Evolutionary conservation across 495 filamentous ascomycete species (phyloP), one percentile per base, ranked within the genome.

Genomic region (Immersiella caudata): DNA sequence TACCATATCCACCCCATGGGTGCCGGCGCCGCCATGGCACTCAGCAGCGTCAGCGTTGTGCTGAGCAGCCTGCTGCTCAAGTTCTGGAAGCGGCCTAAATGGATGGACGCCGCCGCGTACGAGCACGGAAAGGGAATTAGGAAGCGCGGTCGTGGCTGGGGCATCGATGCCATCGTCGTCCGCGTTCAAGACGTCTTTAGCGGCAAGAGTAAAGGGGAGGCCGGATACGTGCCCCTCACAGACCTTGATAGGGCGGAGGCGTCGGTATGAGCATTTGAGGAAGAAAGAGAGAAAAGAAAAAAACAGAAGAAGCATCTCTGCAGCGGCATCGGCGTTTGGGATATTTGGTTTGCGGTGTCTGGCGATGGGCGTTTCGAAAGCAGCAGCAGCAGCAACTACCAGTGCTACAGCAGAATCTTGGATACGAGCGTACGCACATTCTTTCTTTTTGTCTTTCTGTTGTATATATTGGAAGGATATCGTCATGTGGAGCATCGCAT

Each of bases 11-110:
- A 95, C 65, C 95, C 95, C 12, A 94, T 97, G 91, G 93, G 92
- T 33, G 96, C 95, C 8, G 94, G 93, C 18, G 92, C 89, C 2
- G 96, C 96, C 21, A 99, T 99, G 95, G 96, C 94, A 6, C 85
- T 84, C 50, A 93, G 90, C 49, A 94, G 91, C 68, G 91, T 98
- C 33, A 94, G 90, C 61, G 95, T 99, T 8, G 94, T 98, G 0
- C 83, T 87, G 8, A 94, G 91, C 72, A 92, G 88, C 73, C 78
- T 98, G 56, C 81, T 94, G 36, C 80, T 99, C 58, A 97, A 92
- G 73, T 90, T 90, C 69, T 99, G 95, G 95, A 86, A 80, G 63
- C 83, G 95, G 18, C 95, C 95, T 2, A 73, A 77, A 12, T 99
- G 94, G 94, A 96, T 98, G 95, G 85, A 90, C 20, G 86, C 90